phyloP scores from a whole-genome alignment of 768 basidiomycete species.

The Termitomyces sp. region DNA sequence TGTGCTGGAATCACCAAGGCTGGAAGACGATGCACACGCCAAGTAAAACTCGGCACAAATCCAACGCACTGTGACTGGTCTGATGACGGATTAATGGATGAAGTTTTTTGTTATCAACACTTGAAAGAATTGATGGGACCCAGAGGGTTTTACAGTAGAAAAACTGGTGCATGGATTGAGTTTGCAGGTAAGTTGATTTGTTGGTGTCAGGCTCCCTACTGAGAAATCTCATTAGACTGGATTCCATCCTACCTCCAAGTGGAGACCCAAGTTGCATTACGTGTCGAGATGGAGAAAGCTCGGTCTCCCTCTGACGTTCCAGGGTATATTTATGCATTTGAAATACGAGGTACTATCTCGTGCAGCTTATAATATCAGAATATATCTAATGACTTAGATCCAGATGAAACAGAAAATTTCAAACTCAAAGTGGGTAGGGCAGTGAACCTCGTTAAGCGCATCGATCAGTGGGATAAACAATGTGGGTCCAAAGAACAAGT shows the following conservation, averaged over 20 bases:
- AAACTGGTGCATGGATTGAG: slow-evolving; percentile 44
- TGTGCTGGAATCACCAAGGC: slow-evolving; percentile 65
- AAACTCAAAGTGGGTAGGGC: slow-evolving; percentile 80
- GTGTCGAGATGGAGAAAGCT: slow-evolving; percentile 42
- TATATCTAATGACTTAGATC: slow-evolving; percentile 10
- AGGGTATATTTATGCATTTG: slow-evolving; percentile 81
- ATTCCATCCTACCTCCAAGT: slow-evolving; percentile 59
- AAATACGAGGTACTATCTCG: slow-evolving; percentile 55
- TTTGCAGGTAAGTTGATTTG: slow-evolving; percentile 43
- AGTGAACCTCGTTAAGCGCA: slow-evolving; percentile 63
- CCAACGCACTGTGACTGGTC: slow-evolving; percentile 20
- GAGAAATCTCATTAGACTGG: slow-evolving; percentile 43
- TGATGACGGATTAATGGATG: slow-evolving; percentile 17
- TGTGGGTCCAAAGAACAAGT: slow-evolving; percentile 75
- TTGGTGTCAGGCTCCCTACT: neutral
- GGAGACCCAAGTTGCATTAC: slow-evolving; percentile 53
- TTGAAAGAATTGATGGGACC: slow-evolving; percentile 45
- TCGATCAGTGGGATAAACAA: slow-evolving; percentile 79
- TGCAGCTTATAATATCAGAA: neutral
- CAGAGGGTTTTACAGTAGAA: slow-evolving; percentile 53
- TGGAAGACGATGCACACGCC: slow-evolving; percentile 56
- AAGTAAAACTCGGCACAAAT: slow-evolving; percentile 39
- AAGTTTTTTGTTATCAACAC: slow-evolving; percentile 65
- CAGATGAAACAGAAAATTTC: slow-evolving; percentile 31
- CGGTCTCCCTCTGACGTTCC: slow-evolving; percentile 51